Evolutionary conservation across 768 basidiomycete genomes (phyloP).

Genomic region (Rhodotorula babjevae): DNA sequence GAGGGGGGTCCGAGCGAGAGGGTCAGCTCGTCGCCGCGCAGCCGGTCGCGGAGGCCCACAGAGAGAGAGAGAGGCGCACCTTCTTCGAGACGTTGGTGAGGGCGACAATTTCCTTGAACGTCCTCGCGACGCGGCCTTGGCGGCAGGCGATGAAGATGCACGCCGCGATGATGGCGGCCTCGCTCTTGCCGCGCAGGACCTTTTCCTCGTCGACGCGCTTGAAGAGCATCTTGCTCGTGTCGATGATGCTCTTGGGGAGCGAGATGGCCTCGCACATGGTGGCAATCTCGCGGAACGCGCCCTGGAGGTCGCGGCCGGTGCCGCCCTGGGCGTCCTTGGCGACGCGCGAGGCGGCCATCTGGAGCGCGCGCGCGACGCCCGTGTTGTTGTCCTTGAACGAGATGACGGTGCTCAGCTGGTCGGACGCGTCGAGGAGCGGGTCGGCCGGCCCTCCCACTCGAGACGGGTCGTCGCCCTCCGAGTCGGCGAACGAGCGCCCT

Average conservation of each 20-base stretch:
- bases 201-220: conserved; percentile 96
- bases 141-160: conserved; percentile 97
- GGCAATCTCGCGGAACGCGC: conserved; percentile 84
- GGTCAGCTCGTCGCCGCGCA: conserved; percentile 51
- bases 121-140: conserved; percentile 88
- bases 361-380: conserved; percentile 83
- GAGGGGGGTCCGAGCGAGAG: no score
- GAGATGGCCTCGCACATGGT: conserved; percentile 95
- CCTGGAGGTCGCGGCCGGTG: conserved; percentile 66
- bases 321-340: conserved; percentile 61
- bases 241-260: conserved; percentile 85
- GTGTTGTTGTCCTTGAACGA: conserved; percentile 92
- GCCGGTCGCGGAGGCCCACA: no score
- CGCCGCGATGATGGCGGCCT: conserved; percentile 90
- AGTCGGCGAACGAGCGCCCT: conserved; percentile 91
- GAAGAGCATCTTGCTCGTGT: conserved; percentile 94
- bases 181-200: conserved; percentile 79
- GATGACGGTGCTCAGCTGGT: conserved; percentile 90
- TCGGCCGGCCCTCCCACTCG: conserved; percentile 97
- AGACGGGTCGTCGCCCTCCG: conserved; percentile 98
- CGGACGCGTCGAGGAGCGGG: conserved; percentile 86
- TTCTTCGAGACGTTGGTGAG: conserved; percentile 92
- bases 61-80: conserved; percentile 52
- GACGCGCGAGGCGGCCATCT: conserved; percentile 76
- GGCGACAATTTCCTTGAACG: conserved; percentile 92